Base-by-base conservation (phyloP, 78 protist genomes). In the Dictyostelium intermedium region DNA sequence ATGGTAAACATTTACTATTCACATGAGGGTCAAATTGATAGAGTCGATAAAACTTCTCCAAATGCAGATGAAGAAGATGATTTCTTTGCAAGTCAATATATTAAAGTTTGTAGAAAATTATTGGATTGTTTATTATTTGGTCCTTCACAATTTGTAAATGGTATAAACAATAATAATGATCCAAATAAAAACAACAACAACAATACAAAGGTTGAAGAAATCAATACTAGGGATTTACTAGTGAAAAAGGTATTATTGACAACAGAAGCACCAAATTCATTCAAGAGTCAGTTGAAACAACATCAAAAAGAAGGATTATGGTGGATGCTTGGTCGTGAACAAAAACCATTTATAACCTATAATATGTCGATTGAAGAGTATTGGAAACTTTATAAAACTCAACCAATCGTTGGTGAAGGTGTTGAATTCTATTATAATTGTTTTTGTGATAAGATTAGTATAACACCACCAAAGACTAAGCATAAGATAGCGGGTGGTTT, bases 311-410 rank as follows among this genome's bases (percentile, higher is more conserved):
- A 89, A 34, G 94, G 87, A 9, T 27, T 81, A 23, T 89, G 94
- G 94, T 89, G 94, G 94, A 89, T 89, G 94, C 20, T 80, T 7
- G 43, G 69, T 13, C 43, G 94, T 37, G 94, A 89, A 27, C 30
- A 84, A 34, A 69, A 70, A 23, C 94, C 94, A 69, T 80, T 25
- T 7, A 81, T 80, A 18, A 47, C 74, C 3, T 89, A 50, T 25
- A 69, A 80, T 35, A 16, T 32, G 34, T 16, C 82, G 0, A n/a
- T 80, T 4, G 34, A n/a, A 6, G 18, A 30, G 5, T 69, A 80
- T 47, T 89, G 94, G 94, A 60, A 6, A 34, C 16, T 63, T 16
- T 89, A 69, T 50, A 32, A 13, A 16, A 80, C 39, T 11, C n/a
- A 11, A 6, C 27, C 32, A 2, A 4, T 30, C 8, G 9, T 63